phyloP scores from a whole-genome alignment of 2,329 filamentous ascomycete genomes.

The Colletotrichum sp. region DNA sequence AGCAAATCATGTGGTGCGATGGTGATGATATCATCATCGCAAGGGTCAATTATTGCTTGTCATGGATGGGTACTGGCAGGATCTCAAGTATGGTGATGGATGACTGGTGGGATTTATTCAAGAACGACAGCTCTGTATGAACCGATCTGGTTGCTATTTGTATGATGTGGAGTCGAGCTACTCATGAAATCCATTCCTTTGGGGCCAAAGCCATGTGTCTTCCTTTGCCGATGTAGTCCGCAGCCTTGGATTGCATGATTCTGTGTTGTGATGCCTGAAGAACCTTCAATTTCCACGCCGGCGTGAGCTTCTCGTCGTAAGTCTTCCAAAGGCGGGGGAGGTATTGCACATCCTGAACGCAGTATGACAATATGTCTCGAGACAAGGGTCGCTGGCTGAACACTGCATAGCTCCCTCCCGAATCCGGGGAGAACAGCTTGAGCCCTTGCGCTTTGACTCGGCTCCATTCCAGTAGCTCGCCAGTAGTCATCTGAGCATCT shows the following conservation, averaged over 20 bases:
- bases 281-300: slow-evolving; percentile 26
- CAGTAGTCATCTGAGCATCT: slow-evolving; percentile 23
- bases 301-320: slow-evolving; percentile 27
- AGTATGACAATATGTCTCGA: slow-evolving; percentile 46
- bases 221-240: slow-evolving; percentile 29
- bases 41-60: neutral
- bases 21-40: neutral
- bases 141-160: neutral
- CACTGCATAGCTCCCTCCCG: slow-evolving; percentile 49
- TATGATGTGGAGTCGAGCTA: neutral
- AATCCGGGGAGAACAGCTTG: slow-evolving; percentile 42
- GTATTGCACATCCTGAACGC: slow-evolving; percentile 47
- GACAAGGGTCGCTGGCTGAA: slow-evolving; percentile 52
- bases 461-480: slow-evolving; percentile 30
- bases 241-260: slow-evolving; percentile 32
- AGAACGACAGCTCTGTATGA: neutral
- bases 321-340: slow-evolving; percentile 39
- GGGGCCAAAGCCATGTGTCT: slow-evolving; percentile 33
- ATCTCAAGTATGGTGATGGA: neutral
- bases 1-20: neutral
- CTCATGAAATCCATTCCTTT: neutral
- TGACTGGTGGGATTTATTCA: neutral
- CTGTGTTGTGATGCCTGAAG: slow-evolving; percentile 28
- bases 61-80: neutral
- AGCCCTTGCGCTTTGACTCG: slow-evolving; percentile 39